These are phyloP conservation scores for Lumnitzera racemosa DNA, from an alignment of 345 rosid genomes.

Conservation along the genomic window DNA sequence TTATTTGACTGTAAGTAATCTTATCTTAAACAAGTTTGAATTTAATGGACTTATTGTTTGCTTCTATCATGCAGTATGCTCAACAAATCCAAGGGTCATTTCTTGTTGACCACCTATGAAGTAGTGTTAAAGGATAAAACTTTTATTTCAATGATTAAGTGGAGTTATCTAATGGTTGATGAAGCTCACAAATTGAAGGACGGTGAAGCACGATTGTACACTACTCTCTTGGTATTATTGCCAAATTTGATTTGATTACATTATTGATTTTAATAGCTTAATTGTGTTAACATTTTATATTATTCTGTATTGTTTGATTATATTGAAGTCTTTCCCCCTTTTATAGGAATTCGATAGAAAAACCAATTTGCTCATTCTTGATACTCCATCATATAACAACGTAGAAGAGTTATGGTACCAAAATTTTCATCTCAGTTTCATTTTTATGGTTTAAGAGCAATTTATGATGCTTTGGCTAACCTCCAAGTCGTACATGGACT, in stretches of 20 bases:
- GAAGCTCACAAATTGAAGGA: slow-evolving; percentile 99
- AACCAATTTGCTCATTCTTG: slow-evolving; percentile 94
- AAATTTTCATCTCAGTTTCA: slow-evolving; percentile 7
- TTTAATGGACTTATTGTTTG: background rate
- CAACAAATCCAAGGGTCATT: slow-evolving; percentile 96
- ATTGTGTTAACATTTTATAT: background rate
- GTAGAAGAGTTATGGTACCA: slow-evolving; percentile 97
- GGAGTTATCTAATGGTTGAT: slow-evolving; percentile 99
- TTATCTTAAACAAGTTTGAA: background rate
- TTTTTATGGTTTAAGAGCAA: background rate
- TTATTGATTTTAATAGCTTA: background rate
- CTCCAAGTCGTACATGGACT: no score
- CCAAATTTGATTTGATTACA: slow-evolving; percentile 4
- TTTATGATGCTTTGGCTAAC: background rate
- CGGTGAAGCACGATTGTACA: slow-evolving; percentile 96
- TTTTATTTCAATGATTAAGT: slow-evolving; percentile 86
- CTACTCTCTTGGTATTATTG: slow-evolving; percentile 64
- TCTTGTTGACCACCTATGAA: slow-evolving; percentile 98
- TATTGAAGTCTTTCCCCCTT: slow-evolving; percentile 9
- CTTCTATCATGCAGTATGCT: slow-evolving; percentile 47
- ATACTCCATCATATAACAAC: slow-evolving; percentile 95
- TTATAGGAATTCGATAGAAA: slow-evolving; percentile 92
- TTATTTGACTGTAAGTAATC: background rate
- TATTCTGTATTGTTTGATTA: slow-evolving; percentile 8
- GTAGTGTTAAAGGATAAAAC: slow-evolving; percentile 95